Evolutionary conservation across 2,329 filamentous ascomycete genomes (phyloP).

Genomic region (Fusarium buharicum): DNA sequence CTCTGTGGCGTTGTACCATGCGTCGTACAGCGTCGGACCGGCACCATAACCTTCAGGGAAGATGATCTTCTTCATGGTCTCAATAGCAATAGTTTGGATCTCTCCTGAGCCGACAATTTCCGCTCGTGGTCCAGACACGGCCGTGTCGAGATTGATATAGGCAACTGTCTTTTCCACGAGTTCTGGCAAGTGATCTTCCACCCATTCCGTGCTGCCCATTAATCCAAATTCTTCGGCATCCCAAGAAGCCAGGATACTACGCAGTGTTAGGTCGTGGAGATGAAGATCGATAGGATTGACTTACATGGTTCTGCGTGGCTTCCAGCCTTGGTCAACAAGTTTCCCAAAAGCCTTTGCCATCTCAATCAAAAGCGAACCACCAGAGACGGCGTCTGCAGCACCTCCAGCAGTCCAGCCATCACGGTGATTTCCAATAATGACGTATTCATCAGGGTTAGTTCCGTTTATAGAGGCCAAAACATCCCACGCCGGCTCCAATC

Average conservation of each 20-base stretch:
- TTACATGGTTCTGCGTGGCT: conserved; percentile 60
- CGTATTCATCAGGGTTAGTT: conserved; percentile 54
- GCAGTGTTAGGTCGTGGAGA: accelerated
- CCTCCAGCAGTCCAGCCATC: conserved; percentile 66
- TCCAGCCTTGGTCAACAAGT: conserved; percentile 60
- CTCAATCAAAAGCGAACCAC: conserved; percentile 60
- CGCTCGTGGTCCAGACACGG: conserved; percentile 56
- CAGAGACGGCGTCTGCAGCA: conserved; percentile 63
- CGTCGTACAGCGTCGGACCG: conserved; percentile 32
- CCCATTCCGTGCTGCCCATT: conserved; percentile 34
- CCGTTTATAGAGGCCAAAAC: conserved; percentile 56
- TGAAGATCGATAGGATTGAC: accelerated
- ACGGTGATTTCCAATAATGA: conserved; percentile 63
- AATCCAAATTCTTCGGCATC: conserved; percentile 33
- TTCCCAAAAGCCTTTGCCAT: conserved; percentile 60
- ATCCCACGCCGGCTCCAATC: conserved; percentile 38
- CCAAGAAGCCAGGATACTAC: conserved; percentile 25
- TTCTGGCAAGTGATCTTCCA: conserved; percentile 26
- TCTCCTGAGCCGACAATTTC: conserved; percentile 42
- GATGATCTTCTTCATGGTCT: conserved; percentile 39
- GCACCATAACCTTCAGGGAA: conserved; percentile 27
- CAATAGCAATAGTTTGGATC: conserved; percentile 37
- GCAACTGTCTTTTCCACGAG: conserved; percentile 24
- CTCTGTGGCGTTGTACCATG: conserved; percentile 34
- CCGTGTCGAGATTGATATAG: conserved; percentile 64